Conservation (phyloP, 202 grass and related monocot species). For the Schoenoplectus tabernaemontani region DNA sequence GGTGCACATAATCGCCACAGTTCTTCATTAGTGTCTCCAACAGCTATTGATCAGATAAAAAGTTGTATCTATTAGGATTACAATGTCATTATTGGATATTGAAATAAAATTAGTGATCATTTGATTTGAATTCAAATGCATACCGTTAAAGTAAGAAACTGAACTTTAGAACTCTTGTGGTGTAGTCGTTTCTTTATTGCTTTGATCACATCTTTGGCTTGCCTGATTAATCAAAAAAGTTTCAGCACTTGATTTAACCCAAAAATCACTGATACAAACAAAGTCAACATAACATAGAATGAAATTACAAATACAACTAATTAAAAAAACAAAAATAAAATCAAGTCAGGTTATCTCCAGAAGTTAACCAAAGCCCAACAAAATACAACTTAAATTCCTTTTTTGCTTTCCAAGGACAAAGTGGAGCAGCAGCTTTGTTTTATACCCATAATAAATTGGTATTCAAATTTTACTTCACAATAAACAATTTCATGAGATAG, state of each 20-base stretch:
- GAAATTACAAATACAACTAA: not conserved
- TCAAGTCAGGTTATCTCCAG: not conserved
- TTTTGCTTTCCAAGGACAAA: not conserved
- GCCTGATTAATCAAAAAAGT: slow-evolving; percentile 30
- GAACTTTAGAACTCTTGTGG: slow-evolving; percentile 65
- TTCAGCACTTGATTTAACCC: slow-evolving; percentile 20
- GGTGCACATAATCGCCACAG: slow-evolving; percentile 66
- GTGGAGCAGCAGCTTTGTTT: not conserved
- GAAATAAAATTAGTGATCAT: not conserved
- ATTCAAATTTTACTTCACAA: slow-evolving; percentile 2
- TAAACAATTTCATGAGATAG: not conserved
- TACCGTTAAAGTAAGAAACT: slow-evolving; percentile 79
- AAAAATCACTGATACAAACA: not conserved
- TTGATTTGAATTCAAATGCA: slow-evolving; percentile 6
- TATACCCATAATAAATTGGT: not conserved
- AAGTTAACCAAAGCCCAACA: slow-evolving; percentile 10
- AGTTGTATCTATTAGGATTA: not conserved
- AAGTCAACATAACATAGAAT: not conserved
- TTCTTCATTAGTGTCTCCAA: slow-evolving; percentile 86
- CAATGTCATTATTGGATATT: not conserved
- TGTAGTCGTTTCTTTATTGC: slow-evolving; percentile 80
- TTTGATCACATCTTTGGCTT: slow-evolving; percentile 86
- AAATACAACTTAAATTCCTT: not conserved
- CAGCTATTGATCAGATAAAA: slow-evolving; percentile 35
- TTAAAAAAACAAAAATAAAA: not conserved